phyloP scores from a whole-genome alignment of 1,284 basidiomycete species.

The Coniophora puteana region DNA sequence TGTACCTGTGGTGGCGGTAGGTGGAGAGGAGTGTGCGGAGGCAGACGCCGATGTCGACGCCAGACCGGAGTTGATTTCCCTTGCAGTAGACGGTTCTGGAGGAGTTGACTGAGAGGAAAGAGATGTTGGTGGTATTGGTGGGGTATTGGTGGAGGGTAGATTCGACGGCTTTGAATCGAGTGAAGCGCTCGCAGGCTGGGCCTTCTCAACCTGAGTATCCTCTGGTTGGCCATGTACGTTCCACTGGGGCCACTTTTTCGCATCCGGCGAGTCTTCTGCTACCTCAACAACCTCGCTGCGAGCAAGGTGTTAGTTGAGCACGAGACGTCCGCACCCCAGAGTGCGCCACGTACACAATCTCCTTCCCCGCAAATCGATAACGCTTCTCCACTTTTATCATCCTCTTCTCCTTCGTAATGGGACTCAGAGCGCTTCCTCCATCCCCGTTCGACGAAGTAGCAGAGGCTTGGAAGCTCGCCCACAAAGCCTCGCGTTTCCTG shows the following conservation, averaged over 20 bases:
- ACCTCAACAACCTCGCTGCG: conserved; percentile 70
- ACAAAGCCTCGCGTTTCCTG: conserved; percentile 44
- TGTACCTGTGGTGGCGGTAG: conserved; percentile 16
- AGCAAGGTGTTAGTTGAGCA: conserved; percentile 16
- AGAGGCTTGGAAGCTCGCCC: conserved; percentile 60
- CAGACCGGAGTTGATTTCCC: conserved; percentile 3
- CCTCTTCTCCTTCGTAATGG: conserved; percentile 22
- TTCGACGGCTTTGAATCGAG: neutral
- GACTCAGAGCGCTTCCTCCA: no score
- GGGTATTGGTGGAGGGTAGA: no score
- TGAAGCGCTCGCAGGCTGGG: conserved; percentile 23
- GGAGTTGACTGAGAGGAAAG: no score
- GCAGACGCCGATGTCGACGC: conserved; percentile 5
- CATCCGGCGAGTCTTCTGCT: conserved; percentile 64
- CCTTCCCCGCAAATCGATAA: conserved; percentile 72
- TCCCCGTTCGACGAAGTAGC: conserved; percentile 22
- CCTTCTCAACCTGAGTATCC: no score
- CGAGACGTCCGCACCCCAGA: conserved; percentile 2
- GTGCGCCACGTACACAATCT: conserved; percentile 51
- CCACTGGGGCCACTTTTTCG: conserved; percentile 68
- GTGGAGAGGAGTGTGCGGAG: conserved; percentile 9
- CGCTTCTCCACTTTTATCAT: conserved; percentile 64
- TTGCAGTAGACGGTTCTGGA: conserved; percentile 5
- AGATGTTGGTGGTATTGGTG: no score
- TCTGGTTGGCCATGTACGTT: no score